Conservation (phyloP, 163 green algal species). For the Scenedesmus sp. region DNA sequence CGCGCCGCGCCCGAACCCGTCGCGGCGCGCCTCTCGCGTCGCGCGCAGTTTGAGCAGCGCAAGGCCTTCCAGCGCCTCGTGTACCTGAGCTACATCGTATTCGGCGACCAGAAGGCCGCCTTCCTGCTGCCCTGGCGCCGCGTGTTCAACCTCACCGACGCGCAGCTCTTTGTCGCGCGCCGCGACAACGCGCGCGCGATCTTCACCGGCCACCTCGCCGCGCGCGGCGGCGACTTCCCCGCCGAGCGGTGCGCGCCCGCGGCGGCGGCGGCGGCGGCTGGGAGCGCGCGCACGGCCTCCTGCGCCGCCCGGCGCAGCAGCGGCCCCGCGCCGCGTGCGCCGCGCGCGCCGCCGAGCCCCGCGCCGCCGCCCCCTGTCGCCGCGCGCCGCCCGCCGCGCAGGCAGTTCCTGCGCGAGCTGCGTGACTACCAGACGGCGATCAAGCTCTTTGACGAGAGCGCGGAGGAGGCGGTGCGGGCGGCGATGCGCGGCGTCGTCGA, state of each 20-base stretch:
- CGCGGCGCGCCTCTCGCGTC: too few relatives aligned
- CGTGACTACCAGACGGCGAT: constrained; percentile 59
- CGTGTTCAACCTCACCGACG: constrained; percentile 85
- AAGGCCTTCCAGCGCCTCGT: constrained; percentile 96
- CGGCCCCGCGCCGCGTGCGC: too few relatives aligned
- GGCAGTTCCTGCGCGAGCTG: constrained; percentile 63
- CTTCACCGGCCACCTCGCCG: constrained; percentile 74
- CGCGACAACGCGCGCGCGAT: constrained; percentile 91
- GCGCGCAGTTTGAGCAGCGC: constrained; percentile 59
- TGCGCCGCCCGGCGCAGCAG: too few relatives aligned
- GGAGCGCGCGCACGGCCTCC: too few relatives aligned
- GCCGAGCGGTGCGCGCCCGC: constrained; percentile 55
- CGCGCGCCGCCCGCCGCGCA: too few relatives aligned
- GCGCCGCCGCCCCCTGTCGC: background rate
- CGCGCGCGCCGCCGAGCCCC: too few relatives aligned
- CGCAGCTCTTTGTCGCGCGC: constrained; percentile 86
- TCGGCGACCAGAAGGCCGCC: constrained; percentile 89
- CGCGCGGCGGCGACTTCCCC: constrained; percentile 56
- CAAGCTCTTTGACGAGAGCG: constrained; percentile 67
- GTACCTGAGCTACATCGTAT: constrained; percentile 93
- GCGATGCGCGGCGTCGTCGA: constrained; percentile 60
- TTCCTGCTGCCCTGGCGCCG: constrained; percentile 96
- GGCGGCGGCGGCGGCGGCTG: too few relatives aligned
- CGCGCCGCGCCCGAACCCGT: too few relatives aligned
- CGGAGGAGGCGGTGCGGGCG: constrained; percentile 46